These are phyloP conservation scores for Phylloporus arenicola DNA, from an alignment of 768 basidiomycete genomes.

Conservation along the genomic window DNA sequence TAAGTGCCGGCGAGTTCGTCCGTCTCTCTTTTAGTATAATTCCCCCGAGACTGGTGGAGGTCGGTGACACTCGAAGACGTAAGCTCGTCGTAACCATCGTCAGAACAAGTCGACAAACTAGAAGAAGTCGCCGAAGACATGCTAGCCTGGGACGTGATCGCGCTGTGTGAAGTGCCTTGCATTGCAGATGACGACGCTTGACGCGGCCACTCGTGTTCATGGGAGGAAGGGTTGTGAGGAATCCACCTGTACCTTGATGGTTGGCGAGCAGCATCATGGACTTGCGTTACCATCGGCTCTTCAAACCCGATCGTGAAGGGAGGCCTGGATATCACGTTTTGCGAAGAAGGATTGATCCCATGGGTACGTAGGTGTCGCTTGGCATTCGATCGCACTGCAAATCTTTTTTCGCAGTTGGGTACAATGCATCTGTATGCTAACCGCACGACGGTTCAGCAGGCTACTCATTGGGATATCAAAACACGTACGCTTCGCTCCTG, in stretches of 20 bases:
- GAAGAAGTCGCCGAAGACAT: constrained; percentile 35
- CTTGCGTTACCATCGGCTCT: constrained; percentile 41
- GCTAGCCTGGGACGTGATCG: constrained; percentile 33
- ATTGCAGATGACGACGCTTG: constrained; percentile 6
- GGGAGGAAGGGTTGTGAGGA: constrained; percentile 32
- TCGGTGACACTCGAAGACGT: constrained; percentile 24
- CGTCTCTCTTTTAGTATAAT: constrained; percentile 9
- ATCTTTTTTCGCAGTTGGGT: constrained; percentile 57
- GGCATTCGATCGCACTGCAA: constrained; percentile 77
- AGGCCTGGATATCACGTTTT: constrained; percentile 18
- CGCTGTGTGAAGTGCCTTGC: constrained; percentile 21
- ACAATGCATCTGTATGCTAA: constrained; percentile 45
- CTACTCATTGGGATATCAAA: neutral
- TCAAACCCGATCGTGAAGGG: constrained; percentile 41
- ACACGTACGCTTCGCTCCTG: constrained; percentile 44
- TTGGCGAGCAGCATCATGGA: constrained; percentile 34
- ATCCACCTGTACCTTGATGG: constrained; percentile 39
- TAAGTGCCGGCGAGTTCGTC: constrained; percentile 14
- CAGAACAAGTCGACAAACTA: constrained; percentile 26
- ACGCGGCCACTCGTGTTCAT: constrained; percentile 24
- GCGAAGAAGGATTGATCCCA: constrained; percentile 38
- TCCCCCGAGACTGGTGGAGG: constrained; percentile 29
- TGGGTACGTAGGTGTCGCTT: constrained; percentile 77
- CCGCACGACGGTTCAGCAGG: constrained; percentile 4
- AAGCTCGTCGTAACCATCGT: constrained; percentile 33